phyloP scores from a whole-genome alignment of 208 protist genomes.

The Leishmania mexicana region DNA sequence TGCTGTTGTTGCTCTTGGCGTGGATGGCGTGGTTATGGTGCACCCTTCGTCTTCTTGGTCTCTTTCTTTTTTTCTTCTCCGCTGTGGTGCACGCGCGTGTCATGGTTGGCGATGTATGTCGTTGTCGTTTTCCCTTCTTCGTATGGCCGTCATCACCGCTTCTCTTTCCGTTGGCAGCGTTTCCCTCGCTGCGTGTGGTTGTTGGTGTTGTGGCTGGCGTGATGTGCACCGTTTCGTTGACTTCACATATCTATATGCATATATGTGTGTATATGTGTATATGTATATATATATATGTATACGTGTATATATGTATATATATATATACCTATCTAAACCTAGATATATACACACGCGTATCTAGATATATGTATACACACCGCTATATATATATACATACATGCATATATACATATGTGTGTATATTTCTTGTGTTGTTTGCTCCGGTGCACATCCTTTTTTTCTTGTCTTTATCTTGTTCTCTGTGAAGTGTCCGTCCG shows the following conservation, averaged over 20 bases:
- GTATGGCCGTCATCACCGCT: constrained; percentile 1
- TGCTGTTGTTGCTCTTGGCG: background rate
- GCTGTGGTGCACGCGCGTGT: background rate
- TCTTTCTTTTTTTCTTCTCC: background rate
- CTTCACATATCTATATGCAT: background rate
- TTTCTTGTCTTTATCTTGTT: background rate
- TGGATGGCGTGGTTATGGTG: background rate
- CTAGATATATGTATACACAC: background rate
- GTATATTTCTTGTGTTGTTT: background rate
- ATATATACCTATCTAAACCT: background rate
- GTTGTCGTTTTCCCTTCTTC: constrained; percentile 1
- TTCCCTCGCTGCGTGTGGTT: background rate
- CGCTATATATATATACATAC: too few relatives aligned
- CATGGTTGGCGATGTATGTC: background rate
- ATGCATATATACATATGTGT: too few relatives aligned
- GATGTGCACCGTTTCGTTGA: background rate
- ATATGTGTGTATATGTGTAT: background rate
- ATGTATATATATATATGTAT: background rate
- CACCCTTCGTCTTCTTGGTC: background rate
- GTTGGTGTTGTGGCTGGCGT: background rate
- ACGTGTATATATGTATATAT: too few relatives aligned
- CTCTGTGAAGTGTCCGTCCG: background rate
- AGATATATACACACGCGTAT: background rate
- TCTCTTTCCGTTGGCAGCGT: background rate
- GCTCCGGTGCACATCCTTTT: background rate